Evolutionary conservation across 2,329 filamentous ascomycete species (phyloP), one percentile per base, ranked within the genome.

Genomic region (Colletotrichum sp.): DNA sequence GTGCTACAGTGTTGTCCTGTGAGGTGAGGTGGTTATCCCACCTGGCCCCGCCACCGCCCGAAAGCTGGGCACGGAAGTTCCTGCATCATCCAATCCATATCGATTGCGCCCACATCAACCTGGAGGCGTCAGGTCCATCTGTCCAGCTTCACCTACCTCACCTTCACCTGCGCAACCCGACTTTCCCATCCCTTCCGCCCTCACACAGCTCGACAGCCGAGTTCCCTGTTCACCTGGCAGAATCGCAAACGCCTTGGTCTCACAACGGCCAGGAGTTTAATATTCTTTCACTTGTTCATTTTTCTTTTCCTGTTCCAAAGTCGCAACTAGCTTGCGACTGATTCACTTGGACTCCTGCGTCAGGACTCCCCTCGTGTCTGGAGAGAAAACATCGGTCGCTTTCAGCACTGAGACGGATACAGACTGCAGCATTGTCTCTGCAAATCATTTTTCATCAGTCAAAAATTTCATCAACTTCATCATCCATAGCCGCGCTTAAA

Each of bases 121-220:
- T 58, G 62, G 67, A 16, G 60, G 56, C 27, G 61, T 39, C 68
- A 64, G 56, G 64, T 65, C 56, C 56, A 75, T 65, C 43, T 39
- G 56, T 73, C 69, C 70, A 75, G 73, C 73, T 75, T 73, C 73
- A 75, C 36, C 73, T 67, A 64, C 58, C 28, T 52, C n/a, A 52
- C 12, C 43, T 52, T 52, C 58, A 62, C 27, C 55, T 32, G 18
- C 69, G 55, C 73, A 72, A 69, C 56, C 58, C 27, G 58, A 65
- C 56, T 65, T 68, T 60, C 43, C 64, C 34, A 66, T 43, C 64
- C 43, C 65, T 75, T 61, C 28, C 74, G 48, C 62, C 73, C 70
- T 74, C 71, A 77, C 76, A 77, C 76, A 77, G 71, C 76, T 77
- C 76, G 75, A 77, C 74, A 71, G 75, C 70, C 75, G 76, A 77